Conservation (phyloP, 192 early-diverging fungal species). For the Chytriomyces confervae region DNA sequence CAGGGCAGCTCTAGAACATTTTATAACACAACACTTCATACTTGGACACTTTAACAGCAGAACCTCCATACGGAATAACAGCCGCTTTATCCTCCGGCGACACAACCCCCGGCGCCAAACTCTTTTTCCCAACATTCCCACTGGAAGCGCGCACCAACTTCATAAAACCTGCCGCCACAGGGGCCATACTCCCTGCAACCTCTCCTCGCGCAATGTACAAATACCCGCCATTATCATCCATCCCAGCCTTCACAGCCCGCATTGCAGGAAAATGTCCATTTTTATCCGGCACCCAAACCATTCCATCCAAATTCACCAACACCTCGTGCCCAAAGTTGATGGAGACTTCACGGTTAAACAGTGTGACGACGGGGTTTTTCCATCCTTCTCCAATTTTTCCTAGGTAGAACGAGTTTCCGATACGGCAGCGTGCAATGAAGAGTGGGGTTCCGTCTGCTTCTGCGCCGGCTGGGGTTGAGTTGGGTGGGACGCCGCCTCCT, state of each 20-base stretch:
- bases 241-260: constrained; percentile 7
- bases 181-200: neutral
- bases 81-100: neutral
- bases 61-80: neutral
- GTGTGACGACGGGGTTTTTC: neutral
- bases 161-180: neutral
- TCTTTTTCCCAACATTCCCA: neutral
- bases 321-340: constrained; percentile 27
- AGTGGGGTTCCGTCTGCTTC: constrained; percentile 16
- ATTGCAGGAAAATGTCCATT: neutral
- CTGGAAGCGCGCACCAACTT: too few species aligned
- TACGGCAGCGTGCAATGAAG: constrained; percentile 5
- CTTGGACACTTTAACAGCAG: neutral
- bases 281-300: constrained; percentile 1
- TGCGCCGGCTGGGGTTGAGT: neutral
- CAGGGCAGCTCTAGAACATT: neutral
- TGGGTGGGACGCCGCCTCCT: neutral
- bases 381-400: constrained; percentile 6
- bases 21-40: constrained; percentile 1
- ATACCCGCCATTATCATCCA: constrained; percentile 19
- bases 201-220: constrained; percentile 12
- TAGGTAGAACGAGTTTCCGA: neutral
- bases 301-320: constrained; percentile 8
- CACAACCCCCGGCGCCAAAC: neutral
- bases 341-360: constrained; percentile 14